These are phyloP conservation scores for Aspergillus udagawae DNA, from an alignment of 2,329 filamentous ascomycete genomes.

Conservation along the genomic window DNA sequence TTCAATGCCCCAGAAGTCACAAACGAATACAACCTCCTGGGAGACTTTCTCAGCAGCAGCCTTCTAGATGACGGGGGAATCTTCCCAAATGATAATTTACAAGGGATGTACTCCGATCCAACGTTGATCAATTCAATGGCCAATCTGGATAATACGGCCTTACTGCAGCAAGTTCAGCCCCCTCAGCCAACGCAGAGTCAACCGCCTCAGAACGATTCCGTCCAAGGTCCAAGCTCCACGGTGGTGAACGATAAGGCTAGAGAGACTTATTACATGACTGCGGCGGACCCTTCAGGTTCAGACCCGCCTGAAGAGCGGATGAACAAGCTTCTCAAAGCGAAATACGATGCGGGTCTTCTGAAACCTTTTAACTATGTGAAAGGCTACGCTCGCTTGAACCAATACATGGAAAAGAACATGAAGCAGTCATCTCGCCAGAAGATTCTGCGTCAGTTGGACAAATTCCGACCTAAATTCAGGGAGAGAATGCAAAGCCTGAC, in stretches of 20 bases:
- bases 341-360: constrained; percentile 90
- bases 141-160: constrained; percentile 27
- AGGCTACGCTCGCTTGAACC: constrained; percentile 82
- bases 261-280: constrained; percentile 92
- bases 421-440: constrained; percentile 78
- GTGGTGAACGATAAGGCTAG: constrained; percentile 64
- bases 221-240: constrained; percentile 58
- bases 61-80: constrained; percentile 77
- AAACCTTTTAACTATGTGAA: constrained; percentile 99
- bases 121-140: constrained; percentile 46
- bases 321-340: constrained; percentile 88
- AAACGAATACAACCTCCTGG: constrained; percentile 93
- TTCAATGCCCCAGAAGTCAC: constrained; percentile 90
- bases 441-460: constrained; percentile 85
- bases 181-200: constrained; percentile 27
- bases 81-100: constrained; percentile 62
- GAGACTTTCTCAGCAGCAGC: constrained; percentile 92
- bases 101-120: constrained; percentile 59
- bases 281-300: constrained; percentile 86
- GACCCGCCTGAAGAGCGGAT: constrained; percentile 89
- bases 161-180: constrained; percentile 36
- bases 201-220: constrained; percentile 46
- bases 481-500: constrained; percentile 90
- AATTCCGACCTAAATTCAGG: constrained; percentile 91
- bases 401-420: constrained; percentile 89